Evolutionary conservation across 2,329 filamentous ascomycete species (phyloP).

Genomic region (Fusarium sororula): DNA sequence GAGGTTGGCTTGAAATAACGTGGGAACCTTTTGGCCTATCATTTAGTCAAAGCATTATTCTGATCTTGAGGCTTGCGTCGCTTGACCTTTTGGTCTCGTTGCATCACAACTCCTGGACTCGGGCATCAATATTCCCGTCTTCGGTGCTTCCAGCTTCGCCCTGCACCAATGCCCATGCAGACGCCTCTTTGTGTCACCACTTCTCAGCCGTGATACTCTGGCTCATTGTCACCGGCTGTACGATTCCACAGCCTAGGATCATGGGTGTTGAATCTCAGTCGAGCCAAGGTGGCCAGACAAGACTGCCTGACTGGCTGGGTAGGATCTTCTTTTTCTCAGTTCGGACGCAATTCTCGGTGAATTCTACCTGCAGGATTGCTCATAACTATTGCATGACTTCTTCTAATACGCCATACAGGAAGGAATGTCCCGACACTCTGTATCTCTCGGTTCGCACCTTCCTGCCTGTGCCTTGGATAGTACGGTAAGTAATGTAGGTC

Average conservation of each 20-base stretch:
- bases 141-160: not conserved
- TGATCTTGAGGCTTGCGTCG: not conserved
- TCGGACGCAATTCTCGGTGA: not conserved
- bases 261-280: not conserved
- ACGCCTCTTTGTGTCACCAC: conserved; percentile 23
- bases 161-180: conserved; percentile 4
- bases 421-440: not conserved
- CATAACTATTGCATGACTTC: not conserved
- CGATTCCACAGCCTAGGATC: not conserved
- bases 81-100: not conserved
- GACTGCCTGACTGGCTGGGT: not conserved
- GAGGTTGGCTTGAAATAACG: not conserved
- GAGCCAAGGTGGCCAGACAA: conserved; percentile 4
- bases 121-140: conserved; percentile 2
- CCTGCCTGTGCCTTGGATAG: not conserved
- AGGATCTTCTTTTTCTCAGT: not conserved
- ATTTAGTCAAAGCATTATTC: not conserved
- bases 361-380: not conserved
- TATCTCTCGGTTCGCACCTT: not conserved
- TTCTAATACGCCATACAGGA: not conserved
- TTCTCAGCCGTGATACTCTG: conserved; percentile 18
- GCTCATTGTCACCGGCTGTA: conserved; percentile 18
- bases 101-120: not conserved
- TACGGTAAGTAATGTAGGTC: not conserved
- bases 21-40: not conserved